phyloP scores from a whole-genome alignment of 1,284 basidiomycete genomes.

The Sanguinoderma infundibulare region DNA sequence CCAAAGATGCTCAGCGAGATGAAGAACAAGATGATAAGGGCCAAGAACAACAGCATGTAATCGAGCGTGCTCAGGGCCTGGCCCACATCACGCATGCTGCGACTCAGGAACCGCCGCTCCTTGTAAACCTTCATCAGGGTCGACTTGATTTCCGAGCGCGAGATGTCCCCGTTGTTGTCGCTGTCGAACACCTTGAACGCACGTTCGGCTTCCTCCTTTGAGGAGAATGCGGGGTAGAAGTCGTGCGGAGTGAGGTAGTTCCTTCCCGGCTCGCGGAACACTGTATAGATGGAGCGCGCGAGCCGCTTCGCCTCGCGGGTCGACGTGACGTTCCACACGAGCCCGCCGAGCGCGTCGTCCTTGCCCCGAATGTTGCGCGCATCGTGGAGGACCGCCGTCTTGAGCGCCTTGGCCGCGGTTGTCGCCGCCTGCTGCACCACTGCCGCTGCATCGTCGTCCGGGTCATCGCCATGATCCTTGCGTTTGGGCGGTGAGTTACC shows the following conservation, averaged over 20 bases:
- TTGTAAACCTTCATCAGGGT: conserved; percentile 75
- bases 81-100: conserved; percentile 75
- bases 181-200: conserved; percentile 81
- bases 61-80: conserved; percentile 67
- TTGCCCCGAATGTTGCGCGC: conserved; percentile 69
- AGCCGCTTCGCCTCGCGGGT: conserved; percentile 74
- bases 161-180: conserved; percentile 81
- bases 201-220: conserved; percentile 56
- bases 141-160: conserved; percentile 78
- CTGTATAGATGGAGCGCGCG: conserved; percentile 69
- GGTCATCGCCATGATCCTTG: conserved; percentile 19
- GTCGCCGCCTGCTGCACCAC: conserved; percentile 39
- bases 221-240: conserved; percentile 71
- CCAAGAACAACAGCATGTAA: conserved; percentile 63
- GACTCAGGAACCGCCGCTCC: conserved; percentile 71
- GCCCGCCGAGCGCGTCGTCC: conserved; percentile 41
- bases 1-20: conserved; percentile 74
- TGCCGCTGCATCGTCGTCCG: conserved; percentile 29
- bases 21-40: conserved; percentile 69
- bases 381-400: conserved; percentile 71
- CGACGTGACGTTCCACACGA: conserved; percentile 58
- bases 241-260: conserved; percentile 70
- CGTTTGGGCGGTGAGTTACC: conserved; percentile 8
- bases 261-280: conserved; percentile 60
- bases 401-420: conserved; percentile 67